These are phyloP conservation scores for Phytophthora foliorum DNA, from an alignment of 352 stramenopile species.

Conservation along the genomic window DNA sequence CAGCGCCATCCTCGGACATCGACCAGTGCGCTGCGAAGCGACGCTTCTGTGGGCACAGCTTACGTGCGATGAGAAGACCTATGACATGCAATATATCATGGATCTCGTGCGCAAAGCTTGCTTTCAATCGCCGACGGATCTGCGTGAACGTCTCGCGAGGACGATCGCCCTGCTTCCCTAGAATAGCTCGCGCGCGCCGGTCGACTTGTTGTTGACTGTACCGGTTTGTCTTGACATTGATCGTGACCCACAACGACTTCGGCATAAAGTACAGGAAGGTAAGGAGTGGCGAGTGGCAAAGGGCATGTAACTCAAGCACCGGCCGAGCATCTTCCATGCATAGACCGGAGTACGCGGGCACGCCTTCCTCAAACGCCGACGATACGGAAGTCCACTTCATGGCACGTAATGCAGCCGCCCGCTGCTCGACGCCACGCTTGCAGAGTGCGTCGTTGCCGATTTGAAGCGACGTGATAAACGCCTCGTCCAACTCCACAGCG, in stretches of 20 bases:
- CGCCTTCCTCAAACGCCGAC: neutral
- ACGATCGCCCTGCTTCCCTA: neutral
- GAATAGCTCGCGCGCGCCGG: neutral
- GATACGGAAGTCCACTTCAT: neutral
- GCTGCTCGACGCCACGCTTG: neutral
- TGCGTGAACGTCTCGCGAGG: neutral
- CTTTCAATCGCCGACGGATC: neutral
- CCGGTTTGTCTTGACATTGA: neutral
- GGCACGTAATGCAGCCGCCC: neutral
- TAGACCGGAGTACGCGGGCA: neutral
- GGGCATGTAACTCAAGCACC: neutral
- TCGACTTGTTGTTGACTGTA: too few relatives aligned
- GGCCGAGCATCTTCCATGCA: neutral
- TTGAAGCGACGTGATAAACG: neutral
- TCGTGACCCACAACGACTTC: neutral
- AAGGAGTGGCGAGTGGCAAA: neutral
- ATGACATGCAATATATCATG: constrained; percentile 32
- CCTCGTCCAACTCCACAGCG: neutral
- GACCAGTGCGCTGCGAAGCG: constrained; percentile 31
- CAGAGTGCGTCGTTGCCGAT: neutral
- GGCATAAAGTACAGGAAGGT: neutral
- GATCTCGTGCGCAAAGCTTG: neutral
- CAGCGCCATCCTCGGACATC: constrained; percentile 11
- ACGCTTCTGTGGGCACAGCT: constrained; percentile 25
- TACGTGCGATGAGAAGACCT: constrained; percentile 26